Evolutionary conservation across 176 grass and related monocot genomes (phyloP), one percentile per base, ranked within the genome.

Genomic region (Echinochloa phyllopogon): DNA sequence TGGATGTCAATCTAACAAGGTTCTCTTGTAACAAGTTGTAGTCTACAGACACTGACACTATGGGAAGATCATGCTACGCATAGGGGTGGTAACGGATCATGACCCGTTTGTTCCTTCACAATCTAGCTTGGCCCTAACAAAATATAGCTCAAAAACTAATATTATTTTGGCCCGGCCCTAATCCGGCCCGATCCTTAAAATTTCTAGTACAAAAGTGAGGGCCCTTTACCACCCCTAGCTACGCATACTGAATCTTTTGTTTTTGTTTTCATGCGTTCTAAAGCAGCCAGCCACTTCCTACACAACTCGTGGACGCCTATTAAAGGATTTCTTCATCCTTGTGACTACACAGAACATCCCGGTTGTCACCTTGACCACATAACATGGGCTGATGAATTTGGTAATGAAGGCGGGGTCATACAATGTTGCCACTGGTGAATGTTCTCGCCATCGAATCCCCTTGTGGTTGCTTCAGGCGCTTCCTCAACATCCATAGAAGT

Each of bases 401-500:
- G 76, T 43, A 84, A 84, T 6, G 72, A 62, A 0, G 82, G 50
- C 0, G 76, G 89, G 14, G 79, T 67, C 94, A 97, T 89, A 65
- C 92, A 94, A 17, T 94, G 88, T 84, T 88, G 84, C 87, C 87
- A 91, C 67, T 89, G 91, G 24, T 82, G 77, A 77, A 82, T 63
- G 80, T 82, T 78, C 8, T 90, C 89, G 4, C 4, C 39, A 6
- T 87, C 77, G 8, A 75, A 74, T 21, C 24, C 75, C n/a, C 39
- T 55, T 0, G 64, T 37, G 44, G 67, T 60, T 82, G 82, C 37
- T 48, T 68, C 72, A 12, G 77, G 23, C 12, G 80, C 17, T 82
- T 88, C 86, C 44, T 97, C 92, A 0, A 94, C 38, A 75, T 94
- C 94, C 94, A 97, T 97, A 48, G 85, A 88, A 79, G 77, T 79